These are phyloP conservation scores for Barbatosphaeria neglecta DNA, from an alignment of 495 filamentous ascomycete species.

Conservation along the genomic window DNA sequence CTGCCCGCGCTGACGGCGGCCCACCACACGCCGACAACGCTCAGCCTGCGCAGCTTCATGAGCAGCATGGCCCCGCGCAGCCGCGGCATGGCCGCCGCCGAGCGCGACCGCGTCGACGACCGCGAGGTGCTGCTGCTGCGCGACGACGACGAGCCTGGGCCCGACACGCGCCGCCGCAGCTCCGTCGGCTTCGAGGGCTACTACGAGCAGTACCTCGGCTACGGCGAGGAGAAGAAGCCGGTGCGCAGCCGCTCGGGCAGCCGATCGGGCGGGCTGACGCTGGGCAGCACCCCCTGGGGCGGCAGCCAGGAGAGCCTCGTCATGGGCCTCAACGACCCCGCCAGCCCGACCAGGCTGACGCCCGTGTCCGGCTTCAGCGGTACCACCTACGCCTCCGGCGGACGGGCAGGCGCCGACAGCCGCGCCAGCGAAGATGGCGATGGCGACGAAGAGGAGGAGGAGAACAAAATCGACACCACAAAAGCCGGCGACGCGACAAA, in stretches of 20 bases:
- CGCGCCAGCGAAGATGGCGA: neutral
- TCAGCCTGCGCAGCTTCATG: slow-evolving; percentile 19
- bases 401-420: neutral
- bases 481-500: neutral
- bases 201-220: slow-evolving; percentile 11
- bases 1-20: slow-evolving; percentile 2
- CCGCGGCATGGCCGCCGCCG: slow-evolving; percentile 2
- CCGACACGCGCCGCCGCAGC: slow-evolving; percentile 5
- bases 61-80: slow-evolving; percentile 12
- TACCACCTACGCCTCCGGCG: neutral
- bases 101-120: slow-evolving; percentile 2
- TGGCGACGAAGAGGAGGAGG: neutral
- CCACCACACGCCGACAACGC: slow-evolving; percentile 14
- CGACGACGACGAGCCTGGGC: neutral
- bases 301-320: slow-evolving; percentile 6
- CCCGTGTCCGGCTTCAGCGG: slow-evolving; percentile 11
- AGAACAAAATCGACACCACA: slow-evolving; percentile 3
- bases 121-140: slow-evolving; percentile 4
- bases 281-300: neutral
- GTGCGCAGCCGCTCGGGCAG: slow-evolving; percentile 1
- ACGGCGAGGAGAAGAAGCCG: slow-evolving; percentile 3
- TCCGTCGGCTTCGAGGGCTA: slow-evolving; percentile 14
- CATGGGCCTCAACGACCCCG: slow-evolving; percentile 7
- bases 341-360: slow-evolving; percentile 15
- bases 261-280: neutral